Base-by-base conservation (phyloP, 768 basidiomycete species). In the Mycena leptocephala region DNA sequence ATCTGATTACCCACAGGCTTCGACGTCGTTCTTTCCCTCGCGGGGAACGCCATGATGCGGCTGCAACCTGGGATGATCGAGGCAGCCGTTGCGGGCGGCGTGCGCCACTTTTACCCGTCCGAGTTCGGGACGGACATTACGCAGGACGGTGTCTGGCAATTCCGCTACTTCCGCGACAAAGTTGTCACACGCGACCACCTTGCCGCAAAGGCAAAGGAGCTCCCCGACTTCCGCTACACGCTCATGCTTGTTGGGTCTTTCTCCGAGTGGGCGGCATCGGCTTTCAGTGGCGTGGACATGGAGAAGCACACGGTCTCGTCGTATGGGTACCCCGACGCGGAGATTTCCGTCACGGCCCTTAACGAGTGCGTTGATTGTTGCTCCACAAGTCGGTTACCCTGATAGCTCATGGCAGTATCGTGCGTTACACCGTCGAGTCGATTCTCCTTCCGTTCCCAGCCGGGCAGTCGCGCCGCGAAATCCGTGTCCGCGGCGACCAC, bases 161-260 rank as follows among this genome's bases (percentile, higher is more conserved):
- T n/a, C n/a, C n/a, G n/a, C n/a, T n/a, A n/a, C n/a, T n/a, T n/a
- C n/a, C n/a, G n/a, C n/a, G n/a, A n/a, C n/a, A n/a, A n/a, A n/a
- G n/a, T n/a, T n/a, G n/a, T n/a, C n/a, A n/a, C n/a, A n/a, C n/a
- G 70, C 24, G 61, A 71, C 35, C 70, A 71, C 48, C 61, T 71
- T 35, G 35, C 20, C 35, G 70, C 70, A 0, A 48, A 14, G 13
- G 61, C 70, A 0, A 63, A 55, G n/a, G 48, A 10, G 18, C 16
- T 53, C 26, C 61, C 70, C 4, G 70, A n/a, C 48, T 71, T 71
- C 61, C 58, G 26, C 20, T 71, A 71, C 59, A 71, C 70, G 48
- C 59, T 71, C 18, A 39, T 71, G 59, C 59, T 71, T 24, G 26
- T 30, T 1, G 70, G 70, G 10, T 16, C 37, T 35, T 71, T 63